These are phyloP conservation scores for Anthoceros angustus DNA, from an alignment of 225 moss, liverwort and hornwort genomes.

Conservation along the genomic window DNA sequence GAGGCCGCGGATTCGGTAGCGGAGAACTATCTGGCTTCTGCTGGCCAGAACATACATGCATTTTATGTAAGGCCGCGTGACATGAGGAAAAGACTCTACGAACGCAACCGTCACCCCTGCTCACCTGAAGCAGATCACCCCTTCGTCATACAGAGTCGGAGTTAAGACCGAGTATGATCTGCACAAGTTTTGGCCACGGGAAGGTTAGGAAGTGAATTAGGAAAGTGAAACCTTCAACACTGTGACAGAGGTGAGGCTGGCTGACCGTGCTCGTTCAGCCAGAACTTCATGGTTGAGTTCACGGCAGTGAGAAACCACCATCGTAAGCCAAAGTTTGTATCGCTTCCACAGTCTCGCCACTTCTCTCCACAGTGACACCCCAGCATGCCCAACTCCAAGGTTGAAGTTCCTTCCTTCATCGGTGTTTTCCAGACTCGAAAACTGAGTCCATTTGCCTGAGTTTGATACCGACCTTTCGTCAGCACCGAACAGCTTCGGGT, in stretches of 20 bases:
- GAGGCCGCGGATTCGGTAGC: conserved; percentile 35
- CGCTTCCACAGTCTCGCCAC: conserved; percentile 30
- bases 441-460: too few species aligned
- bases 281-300: conserved; percentile 48
- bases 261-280: conserved; percentile 37
- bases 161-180: conserved; percentile 19
- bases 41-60: neutral
- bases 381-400: conserved; percentile 20
- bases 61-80: neutral
- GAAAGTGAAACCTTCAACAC: neutral
- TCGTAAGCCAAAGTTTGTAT: conserved; percentile 36
- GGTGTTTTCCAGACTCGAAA: neutral
- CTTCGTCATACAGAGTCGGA: conserved; percentile 45
- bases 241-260: neutral
- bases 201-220: conserved; percentile 1
- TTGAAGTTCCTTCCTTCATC: conserved; percentile 7
- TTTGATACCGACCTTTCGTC: too few species aligned
- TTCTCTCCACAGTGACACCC: conserved; percentile 31
- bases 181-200: conserved; percentile 10
- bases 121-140: conserved; percentile 60
- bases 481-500: too few species aligned
- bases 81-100: neutral
- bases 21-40: conserved; percentile 46
- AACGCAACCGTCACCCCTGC: neutral
- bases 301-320: conserved; percentile 38